A percentile compares a stretch with the other conserved stretches of the same genome.
Conservation (phyloP, 23 red algal species). For the Gracilaria domingensis region DNA sequence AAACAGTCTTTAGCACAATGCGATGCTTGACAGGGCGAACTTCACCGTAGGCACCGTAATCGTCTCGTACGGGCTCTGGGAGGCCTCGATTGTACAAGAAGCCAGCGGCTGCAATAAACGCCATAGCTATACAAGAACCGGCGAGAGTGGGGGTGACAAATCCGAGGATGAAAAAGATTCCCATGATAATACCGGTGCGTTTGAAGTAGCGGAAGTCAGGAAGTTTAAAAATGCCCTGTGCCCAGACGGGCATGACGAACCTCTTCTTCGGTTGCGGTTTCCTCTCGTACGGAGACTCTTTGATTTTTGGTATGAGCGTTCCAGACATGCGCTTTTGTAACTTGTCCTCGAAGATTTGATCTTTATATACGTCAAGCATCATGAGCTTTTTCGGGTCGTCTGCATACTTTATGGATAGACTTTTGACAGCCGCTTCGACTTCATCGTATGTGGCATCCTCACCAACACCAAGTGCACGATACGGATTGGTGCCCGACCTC, state of each 20-base stretch:
- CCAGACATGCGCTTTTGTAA: constrained; percentile 91
- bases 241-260: constrained; percentile 79
- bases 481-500: constrained; percentile 82
- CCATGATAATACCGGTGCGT: constrained; percentile 82
- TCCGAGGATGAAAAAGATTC: constrained; percentile 81
- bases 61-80: constrained; percentile 87
- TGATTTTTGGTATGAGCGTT: constrained; percentile 75
- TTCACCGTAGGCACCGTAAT: constrained; percentile 87
- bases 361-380: constrained; percentile 91
- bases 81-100: constrained; percentile 97
- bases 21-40: constrained; percentile 88
- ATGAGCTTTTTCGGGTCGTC: constrained; percentile 93
- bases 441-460: constrained; percentile 97
- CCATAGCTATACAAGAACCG: constrained; percentile 88
- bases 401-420: constrained; percentile 92
- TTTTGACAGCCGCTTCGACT: constrained; percentile 85
- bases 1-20: constrained; percentile 84
- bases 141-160: constrained; percentile 86
- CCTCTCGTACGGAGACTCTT: constrained; percentile 88
- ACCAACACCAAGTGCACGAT: constrained; percentile 84
- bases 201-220: constrained; percentile 79
- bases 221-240: constrained; percentile 82
- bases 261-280: constrained; percentile 72
- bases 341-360: constrained; percentile 97
- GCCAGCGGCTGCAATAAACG: constrained; percentile 82